Percentiles rank a stretch among this genome's conserved stretches.
phyloP scores from a whole-genome alignment of 73 alveolate species.

The Tetrahymena elliotti region DNA sequence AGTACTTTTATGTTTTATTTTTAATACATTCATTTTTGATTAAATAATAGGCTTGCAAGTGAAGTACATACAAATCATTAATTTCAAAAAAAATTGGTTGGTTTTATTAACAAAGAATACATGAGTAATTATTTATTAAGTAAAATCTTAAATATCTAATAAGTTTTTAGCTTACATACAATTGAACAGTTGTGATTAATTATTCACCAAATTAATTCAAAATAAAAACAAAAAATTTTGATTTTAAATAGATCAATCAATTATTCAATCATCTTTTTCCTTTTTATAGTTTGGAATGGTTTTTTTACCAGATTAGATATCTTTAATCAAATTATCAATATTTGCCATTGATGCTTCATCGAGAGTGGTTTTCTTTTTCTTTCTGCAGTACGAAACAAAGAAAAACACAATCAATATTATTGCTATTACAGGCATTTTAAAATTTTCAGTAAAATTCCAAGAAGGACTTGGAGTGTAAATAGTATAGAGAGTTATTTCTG shows the following conservation, averaged over 20 bases:
- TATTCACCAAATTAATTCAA: neutral
- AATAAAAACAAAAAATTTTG: too few species aligned
- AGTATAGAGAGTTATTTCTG: neutral
- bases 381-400: neutral
- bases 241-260: neutral
- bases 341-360: neutral
- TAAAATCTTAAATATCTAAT: neutral
- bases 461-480: neutral
- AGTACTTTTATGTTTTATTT: too few species aligned
- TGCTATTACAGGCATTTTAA: neutral
- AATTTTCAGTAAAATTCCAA: neutral
- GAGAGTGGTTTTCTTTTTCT: neutral
- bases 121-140: neutral
- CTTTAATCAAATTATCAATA: neutral
- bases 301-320: neutral
- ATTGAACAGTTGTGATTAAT: neutral
- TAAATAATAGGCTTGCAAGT: too few species aligned
- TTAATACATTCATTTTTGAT: too few species aligned
- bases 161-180: neutral
- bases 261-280: neutral
- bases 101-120: neutral
- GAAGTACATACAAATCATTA: too few species aligned
- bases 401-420: neutral
- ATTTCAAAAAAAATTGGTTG: too few species aligned
- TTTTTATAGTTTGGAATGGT: neutral